A percentile compares a stretch with the other conserved stretches of the same genome.
Evolutionary conservation across 1,284 basidiomycete genomes (phyloP).

Genomic region (Ganoderma lingzhi): DNA sequence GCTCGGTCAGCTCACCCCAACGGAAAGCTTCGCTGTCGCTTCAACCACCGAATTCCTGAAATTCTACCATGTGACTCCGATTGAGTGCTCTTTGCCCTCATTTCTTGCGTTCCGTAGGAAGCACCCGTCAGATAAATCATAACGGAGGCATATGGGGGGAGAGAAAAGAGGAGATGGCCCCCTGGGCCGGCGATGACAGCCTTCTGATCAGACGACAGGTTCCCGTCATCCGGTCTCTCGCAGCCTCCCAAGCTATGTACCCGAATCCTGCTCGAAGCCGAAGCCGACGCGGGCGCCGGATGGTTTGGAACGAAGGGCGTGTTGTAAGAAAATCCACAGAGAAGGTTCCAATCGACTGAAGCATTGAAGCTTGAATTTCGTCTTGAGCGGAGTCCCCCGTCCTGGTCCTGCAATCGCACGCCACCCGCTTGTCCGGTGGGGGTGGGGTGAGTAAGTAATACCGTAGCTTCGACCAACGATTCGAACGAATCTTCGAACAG

Average conservation of each 20-base stretch:
- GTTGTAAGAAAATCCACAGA: not conserved
- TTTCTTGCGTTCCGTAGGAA: constrained; percentile 1
- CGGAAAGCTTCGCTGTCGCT: not conserved
- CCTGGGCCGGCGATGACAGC: not conserved
- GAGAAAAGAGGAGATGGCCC: constrained; percentile 8
- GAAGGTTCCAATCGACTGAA: not conserved
- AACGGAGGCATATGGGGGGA: constrained; percentile 8
- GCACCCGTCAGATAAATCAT: constrained; percentile 3
- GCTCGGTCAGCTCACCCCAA: not conserved
- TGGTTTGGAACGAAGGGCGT: not conserved
- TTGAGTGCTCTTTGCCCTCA: not conserved
- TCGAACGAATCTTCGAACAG: not conserved
- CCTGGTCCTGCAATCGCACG: not conserved
- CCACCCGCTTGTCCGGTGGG: not conserved
- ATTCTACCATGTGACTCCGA: constrained; percentile 5
- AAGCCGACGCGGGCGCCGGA: not conserved
- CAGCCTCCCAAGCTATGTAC: not conserved
- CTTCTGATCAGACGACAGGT: constrained; percentile 10
- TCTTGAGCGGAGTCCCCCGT: constrained; percentile 2
- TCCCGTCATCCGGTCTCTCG: constrained; percentile 1
- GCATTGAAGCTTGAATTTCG: not conserved
- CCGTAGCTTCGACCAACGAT: not conserved
- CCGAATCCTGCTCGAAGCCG: constrained; percentile 7
- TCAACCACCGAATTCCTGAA: not conserved
- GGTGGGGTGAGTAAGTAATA: not conserved